These are phyloP conservation scores for Kodamaea plutei DNA, from an alignment of 1,139 yeast species.

Conservation along the genomic window DNA sequence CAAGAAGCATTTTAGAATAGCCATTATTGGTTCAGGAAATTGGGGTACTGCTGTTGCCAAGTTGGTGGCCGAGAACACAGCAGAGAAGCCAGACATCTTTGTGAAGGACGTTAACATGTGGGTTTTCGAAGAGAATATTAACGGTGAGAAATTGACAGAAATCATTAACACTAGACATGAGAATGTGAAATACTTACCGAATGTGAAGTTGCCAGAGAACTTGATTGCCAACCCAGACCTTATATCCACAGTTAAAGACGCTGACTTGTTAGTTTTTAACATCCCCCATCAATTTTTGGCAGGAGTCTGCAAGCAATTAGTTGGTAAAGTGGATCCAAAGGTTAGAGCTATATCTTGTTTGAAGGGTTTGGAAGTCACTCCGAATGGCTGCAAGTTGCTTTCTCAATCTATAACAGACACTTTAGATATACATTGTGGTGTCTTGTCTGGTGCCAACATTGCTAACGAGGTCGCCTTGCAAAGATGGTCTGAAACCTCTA, in stretches of 20 bases:
- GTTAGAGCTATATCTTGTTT: conserved; percentile 89
- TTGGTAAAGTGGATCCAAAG: conserved; percentile 63
- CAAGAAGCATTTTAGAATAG: conserved; percentile 45
- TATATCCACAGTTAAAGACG: conserved; percentile 63
- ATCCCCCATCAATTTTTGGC: conserved; percentile 92
- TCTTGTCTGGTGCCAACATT: conserved; percentile 88
- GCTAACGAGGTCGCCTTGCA: conserved; percentile 93
- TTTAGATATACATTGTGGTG: conserved; percentile 88
- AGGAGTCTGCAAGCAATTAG: conserved; percentile 65
- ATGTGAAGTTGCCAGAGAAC: conserved; percentile 72
- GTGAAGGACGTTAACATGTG: conserved; percentile 78
- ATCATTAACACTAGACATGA: conserved; percentile 84
- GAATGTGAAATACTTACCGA: conserved; percentile 85
- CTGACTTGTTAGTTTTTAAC: conserved; percentile 84
- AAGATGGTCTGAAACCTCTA: conserved; percentile 93
- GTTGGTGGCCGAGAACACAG: conserved; percentile 82
- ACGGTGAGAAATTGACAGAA: conserved; percentile 73
- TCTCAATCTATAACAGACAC: conserved; percentile 70
- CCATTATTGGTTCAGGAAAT: conserved; percentile 75
- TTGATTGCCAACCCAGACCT: conserved; percentile 82
- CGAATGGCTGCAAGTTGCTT: conserved; percentile 75
- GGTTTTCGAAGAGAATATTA: conserved; percentile 81
- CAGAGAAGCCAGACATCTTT: conserved; percentile 64
- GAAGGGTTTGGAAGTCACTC: conserved; percentile 83
- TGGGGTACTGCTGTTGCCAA: conserved; percentile 98